phyloP scores from a whole-genome alignment of 23 red algal genomes.

The Gracilaria gracilis region DNA sequence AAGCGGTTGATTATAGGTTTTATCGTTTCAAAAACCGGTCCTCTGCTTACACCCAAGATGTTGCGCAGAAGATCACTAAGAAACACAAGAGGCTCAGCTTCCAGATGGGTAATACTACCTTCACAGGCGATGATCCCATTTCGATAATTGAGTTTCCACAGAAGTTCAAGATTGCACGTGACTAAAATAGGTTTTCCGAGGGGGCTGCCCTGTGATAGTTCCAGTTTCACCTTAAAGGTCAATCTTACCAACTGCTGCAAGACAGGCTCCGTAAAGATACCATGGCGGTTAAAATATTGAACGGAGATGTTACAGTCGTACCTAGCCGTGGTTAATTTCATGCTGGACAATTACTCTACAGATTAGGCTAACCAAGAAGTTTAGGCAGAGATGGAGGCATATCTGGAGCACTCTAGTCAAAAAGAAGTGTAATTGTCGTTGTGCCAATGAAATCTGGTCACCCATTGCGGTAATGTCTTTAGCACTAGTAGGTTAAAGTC shows the following conservation, averaged over 20 bases:
- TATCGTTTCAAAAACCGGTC: not conserved
- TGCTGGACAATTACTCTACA: not conserved
- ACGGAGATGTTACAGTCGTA: not conserved
- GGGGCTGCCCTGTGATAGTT: not conserved
- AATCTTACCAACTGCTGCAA: not conserved
- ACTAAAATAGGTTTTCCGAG: not conserved
- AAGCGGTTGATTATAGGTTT: not conserved
- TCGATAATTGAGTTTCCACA: too few relatives aligned
- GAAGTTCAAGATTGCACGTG: conserved; percentile 3
- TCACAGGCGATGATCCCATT: too few relatives aligned
- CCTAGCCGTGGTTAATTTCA: not conserved
- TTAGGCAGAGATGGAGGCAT: not conserved
- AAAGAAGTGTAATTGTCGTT: not conserved
- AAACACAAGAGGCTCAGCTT: too few relatives aligned
- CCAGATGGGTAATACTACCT: too few relatives aligned
- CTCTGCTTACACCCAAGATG: not conserved
- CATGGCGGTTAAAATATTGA: not conserved
- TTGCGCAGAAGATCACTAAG: too few relatives aligned
- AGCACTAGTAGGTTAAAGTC: too few relatives aligned
- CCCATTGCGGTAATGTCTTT: too few relatives aligned
- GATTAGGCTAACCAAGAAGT: not conserved
- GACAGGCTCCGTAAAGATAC: too few relatives aligned
- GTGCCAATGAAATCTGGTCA: not conserved
- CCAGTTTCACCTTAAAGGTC: not conserved
- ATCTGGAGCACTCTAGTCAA: not conserved